Evolutionary conservation across 2,329 filamentous ascomycete genomes (phyloP), one percentile per base, ranked within the genome.

Genomic region (Myriosclerotinia duriaeana): DNA sequence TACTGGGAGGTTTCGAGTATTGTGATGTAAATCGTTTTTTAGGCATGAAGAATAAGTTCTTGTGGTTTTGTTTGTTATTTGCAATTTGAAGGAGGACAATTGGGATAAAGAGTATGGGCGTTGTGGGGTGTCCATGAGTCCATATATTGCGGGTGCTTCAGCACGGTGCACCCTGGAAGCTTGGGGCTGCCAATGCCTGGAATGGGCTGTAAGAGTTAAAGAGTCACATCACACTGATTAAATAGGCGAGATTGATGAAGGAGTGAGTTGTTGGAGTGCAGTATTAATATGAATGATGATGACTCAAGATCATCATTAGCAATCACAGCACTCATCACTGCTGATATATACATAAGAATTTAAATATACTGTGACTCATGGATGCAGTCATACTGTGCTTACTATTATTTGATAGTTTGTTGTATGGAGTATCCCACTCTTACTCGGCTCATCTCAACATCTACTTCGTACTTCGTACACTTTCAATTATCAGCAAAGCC

Each of bases 1-100:
- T 83, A 68, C 82, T 83, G 72, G 79, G 82, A 71, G 85, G 85
- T 76, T 87, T 88, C 70, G 85, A 84, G 72, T 83, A 85, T 73
- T 80, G 80, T 72, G 77, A 73, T 71, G 82, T 79, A 66, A 84
- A 82, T 77, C 84, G 81, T 82, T 87, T 88, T 80, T 87, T 88
- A 78, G 86, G 84, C 86, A 89, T 89, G 56, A 68, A 71, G 68
- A 66, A 68, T 46, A 17, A 9, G n/a, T 38, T 17, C 26, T 26
- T 26, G n/a, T n/a, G 12, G 22, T 20, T 65, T 44, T 58, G 6
- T n/a, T 55, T 36, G 2, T 9, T 30, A 5, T 42, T 54, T 46
- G 26, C 3, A 14, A 42, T 40, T 34, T 40, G 34, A 50, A 50
- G 44, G 17, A 50, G 20, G 5, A 26, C 12, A 26, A 22, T 14